phyloP scores from a whole-genome alignment of 257 asterid species.

The Capsicum rhomboideum region DNA sequence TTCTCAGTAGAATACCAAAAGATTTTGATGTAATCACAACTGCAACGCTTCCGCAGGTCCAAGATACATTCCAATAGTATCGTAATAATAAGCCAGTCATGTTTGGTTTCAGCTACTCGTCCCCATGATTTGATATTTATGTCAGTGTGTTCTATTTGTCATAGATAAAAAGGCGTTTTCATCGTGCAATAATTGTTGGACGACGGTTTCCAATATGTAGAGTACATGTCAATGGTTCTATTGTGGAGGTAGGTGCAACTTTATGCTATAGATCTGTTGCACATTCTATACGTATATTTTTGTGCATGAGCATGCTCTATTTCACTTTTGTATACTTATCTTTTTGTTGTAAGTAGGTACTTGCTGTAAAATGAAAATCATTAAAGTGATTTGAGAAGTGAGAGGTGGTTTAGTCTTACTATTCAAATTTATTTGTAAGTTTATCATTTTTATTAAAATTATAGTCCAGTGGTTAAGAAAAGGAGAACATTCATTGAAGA shows the following conservation, averaged over 20 bases:
- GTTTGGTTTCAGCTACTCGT: neutral
- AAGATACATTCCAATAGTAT: neutral
- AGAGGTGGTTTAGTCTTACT: neutral
- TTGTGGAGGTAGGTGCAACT: conserved; percentile 64
- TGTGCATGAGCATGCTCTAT: neutral
- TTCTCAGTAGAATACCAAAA: conserved; percentile 76
- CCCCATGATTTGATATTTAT: neutral
- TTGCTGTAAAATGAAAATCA: neutral
- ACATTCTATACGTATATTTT: neutral
- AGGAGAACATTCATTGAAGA: neutral
- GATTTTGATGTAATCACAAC: conserved; percentile 89
- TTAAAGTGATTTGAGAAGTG: neutral
- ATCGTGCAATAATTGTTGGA: conserved; percentile 52
- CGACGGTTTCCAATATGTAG: conserved; percentile 75
- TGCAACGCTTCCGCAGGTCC: conserved; percentile 60
- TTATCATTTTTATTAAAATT: neutral
- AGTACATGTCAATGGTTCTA: conserved; percentile 42
- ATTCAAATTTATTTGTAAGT: neutral
- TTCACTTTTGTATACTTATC: neutral
- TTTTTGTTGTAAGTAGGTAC: neutral
- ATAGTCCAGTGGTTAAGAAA: neutral
- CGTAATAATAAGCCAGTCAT: neutral
- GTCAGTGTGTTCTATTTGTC: conserved; percentile 5
- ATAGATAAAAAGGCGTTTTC: conserved; percentile 50
- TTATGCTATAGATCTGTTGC: neutral